Conservation (phyloP, 129 eudicot genomes). For the Helichrysum umbraculigerum region DNA sequence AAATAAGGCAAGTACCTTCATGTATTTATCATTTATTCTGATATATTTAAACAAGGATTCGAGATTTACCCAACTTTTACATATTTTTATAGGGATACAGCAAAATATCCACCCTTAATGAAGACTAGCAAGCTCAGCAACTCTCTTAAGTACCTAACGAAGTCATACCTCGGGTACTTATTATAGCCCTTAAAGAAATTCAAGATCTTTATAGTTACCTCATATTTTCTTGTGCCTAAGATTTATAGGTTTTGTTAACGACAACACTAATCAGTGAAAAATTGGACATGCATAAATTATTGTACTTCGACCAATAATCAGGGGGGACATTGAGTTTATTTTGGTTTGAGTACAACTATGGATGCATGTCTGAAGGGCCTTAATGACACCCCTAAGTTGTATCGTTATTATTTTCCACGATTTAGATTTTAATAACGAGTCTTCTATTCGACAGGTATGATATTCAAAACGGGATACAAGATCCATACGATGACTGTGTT, state of each 20-base stretch:
- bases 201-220: background rate
- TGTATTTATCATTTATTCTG: background rate
- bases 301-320: too few relatives aligned
- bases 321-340: too few relatives aligned
- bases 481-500: conserved; percentile 88
- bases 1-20: conserved; percentile 59
- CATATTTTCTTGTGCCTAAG: background rate
- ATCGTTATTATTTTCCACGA: background rate
- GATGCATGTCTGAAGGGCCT: too few relatives aligned
- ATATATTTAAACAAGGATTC: background rate
- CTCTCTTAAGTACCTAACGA: conserved; percentile 91
- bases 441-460: conserved; percentile 54
- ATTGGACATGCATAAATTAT: too few relatives aligned
- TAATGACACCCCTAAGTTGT: too few relatives aligned
- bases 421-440: conserved; percentile 4
- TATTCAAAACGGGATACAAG: conserved; percentile 86
- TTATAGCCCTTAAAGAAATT: background rate
- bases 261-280: too few relatives aligned
- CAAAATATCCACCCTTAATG: conserved; percentile 96
- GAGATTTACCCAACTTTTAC: background rate
- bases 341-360: too few relatives aligned
- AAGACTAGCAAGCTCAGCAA: conserved; percentile 99
- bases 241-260: background rate
- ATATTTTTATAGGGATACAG: conserved; percentile 65
- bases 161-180: conserved; percentile 85